A percentile compares a stretch with the other conserved stretches of the same genome.
Conservation (phyloP, 805 yeast genomes). For the Candida qinlingensis region DNA sequence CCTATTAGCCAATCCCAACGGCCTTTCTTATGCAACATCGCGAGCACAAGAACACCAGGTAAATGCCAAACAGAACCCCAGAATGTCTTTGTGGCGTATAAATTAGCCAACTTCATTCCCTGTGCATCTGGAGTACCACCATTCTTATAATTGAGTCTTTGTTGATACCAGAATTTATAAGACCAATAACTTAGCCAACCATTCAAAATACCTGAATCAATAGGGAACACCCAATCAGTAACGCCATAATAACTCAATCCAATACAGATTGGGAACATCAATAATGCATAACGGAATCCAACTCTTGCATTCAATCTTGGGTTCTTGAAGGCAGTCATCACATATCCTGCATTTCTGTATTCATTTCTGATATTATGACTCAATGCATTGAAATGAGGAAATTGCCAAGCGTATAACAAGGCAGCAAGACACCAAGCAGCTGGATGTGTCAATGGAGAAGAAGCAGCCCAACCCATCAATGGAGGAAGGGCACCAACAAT, state of each 20-base stretch:
- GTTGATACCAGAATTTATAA: conserved; percentile 81
- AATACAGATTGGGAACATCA: conserved; percentile 90
- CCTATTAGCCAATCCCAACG: conserved; percentile 78
- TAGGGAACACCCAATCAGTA: conserved; percentile 73
- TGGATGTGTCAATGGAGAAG: conserved; percentile 73
- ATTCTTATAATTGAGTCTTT: conserved; percentile 48
- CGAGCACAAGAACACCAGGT: conserved; percentile 83
- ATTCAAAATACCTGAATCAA: conserved; percentile 80
- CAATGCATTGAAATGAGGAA: conserved; percentile 93
- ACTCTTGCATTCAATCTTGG: conserved; percentile 92
- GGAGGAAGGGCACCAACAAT: conserved; percentile 99
- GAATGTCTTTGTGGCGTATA: conserved; percentile 77
- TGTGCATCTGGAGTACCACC: conserved; percentile 41
- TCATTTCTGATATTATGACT: conserved; percentile 85
- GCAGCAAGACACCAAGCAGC: conserved; percentile 95
- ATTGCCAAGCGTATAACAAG: conserved; percentile 93
- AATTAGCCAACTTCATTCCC: conserved; percentile 54
- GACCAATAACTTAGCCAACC: conserved; percentile 83
- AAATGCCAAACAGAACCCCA: conserved; percentile 95
- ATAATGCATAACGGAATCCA: conserved; percentile 80
- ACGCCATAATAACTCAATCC: conserved; percentile 74
- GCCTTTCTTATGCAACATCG: conserved; percentile 92
- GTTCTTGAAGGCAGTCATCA: conserved; percentile 93
- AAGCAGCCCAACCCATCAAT: conserved; percentile 98
- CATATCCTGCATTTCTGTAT: conserved; percentile 89